Percentiles rank a stretch among this genome's conserved stretches.
phyloP scores from a whole-genome alignment of 768 basidiomycete genomes.

The Collybia nuda region DNA sequence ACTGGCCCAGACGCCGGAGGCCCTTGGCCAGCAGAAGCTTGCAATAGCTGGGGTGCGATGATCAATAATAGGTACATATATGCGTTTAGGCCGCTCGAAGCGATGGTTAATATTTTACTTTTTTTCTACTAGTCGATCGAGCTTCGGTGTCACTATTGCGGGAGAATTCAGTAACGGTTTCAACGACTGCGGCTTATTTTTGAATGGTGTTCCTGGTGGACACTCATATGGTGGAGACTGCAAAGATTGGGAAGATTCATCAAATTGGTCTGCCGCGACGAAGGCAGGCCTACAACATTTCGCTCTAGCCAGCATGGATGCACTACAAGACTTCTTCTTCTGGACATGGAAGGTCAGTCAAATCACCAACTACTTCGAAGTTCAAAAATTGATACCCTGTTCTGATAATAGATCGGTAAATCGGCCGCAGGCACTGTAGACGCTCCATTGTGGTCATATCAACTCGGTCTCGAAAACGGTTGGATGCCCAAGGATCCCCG shows the following conservation, averaged over 20 bases:
- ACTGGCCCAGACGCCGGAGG: slow-evolving; percentile 37
- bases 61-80: slow-evolving; percentile 45
- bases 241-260: slow-evolving; percentile 48
- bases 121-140: slow-evolving; percentile 10
- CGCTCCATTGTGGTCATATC: slow-evolving; percentile 41
- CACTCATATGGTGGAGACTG: slow-evolving; percentile 18
- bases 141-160: slow-evolving; percentile 69
- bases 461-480: slow-evolving; percentile 57
- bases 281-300: slow-evolving; percentile 48
- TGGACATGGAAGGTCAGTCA: slow-evolving; percentile 44
- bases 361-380: not conserved
- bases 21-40: slow-evolving; percentile 49
- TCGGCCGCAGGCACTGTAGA: slow-evolving; percentile 35
- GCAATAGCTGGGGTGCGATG: slow-evolving; percentile 54
- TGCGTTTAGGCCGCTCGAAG: slow-evolving; percentile 11
- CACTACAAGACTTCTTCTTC: slow-evolving; percentile 42
- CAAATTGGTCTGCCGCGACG: slow-evolving; percentile 45
- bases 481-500: slow-evolving; percentile 55
- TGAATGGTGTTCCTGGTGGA: slow-evolving; percentile 14
- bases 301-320: slow-evolving; percentile 49
- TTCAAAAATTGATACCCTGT: slow-evolving; percentile 1
- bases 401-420: slow-evolving; percentile 29
- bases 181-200: slow-evolving; percentile 56
- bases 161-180: slow-evolving; percentile 77
- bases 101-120: slow-evolving; percentile 2